Base-by-base conservation (phyloP, 805 yeast genomes). In the Komagataella mondaviorum region DNA sequence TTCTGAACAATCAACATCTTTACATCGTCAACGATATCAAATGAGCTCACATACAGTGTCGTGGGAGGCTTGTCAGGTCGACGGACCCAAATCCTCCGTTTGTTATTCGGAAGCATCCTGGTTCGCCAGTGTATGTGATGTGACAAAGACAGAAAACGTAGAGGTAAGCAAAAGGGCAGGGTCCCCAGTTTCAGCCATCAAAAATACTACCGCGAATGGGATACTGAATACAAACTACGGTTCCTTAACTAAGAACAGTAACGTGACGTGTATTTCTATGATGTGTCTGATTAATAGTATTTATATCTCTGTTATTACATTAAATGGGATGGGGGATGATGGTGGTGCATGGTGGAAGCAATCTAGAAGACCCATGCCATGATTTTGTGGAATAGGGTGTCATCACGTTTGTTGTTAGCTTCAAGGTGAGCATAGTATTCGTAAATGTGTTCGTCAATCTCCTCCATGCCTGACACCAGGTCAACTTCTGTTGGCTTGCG, bases 21-120 rank as follows among this genome's bases (percentile, higher is more conserved):
- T 58, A 90, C 69, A 64, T 91, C 96, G 63, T 90, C 98, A 4
- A 90, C 75, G 1, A 89, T 73, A 60, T 86, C 91, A 18, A 64
- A 61, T 30, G 78, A 78, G 16, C 71, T 70, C 17, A 86, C 83
- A 53, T 71, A 62, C 6, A 90, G 66, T 1, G 95, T 77, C 0
- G 96, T 87, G 2, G 97, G 85, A 16, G 72, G 73, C 1, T 78
- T 78, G 20, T 67, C 64, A 0, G 70, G 67, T 45, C 73, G 64
- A 51, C 65, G 72, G 5, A 81, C 76, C 87, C 87, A 81, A 1
- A 81, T 72, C 49, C 87, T 60, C 56, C 69, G 66, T 46, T 60
- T 54, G 18, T 30, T 30, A 30, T 30, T 14, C 14, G 39, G 39
- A 10, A 30, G 14, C 39, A 30, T 30, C 39, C 39, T 30, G 39